Evolutionary conservation across 257 asterid genomes (phyloP), one percentile per base, ranked within the genome.

Genomic region (Ehretia macrophylla): DNA sequence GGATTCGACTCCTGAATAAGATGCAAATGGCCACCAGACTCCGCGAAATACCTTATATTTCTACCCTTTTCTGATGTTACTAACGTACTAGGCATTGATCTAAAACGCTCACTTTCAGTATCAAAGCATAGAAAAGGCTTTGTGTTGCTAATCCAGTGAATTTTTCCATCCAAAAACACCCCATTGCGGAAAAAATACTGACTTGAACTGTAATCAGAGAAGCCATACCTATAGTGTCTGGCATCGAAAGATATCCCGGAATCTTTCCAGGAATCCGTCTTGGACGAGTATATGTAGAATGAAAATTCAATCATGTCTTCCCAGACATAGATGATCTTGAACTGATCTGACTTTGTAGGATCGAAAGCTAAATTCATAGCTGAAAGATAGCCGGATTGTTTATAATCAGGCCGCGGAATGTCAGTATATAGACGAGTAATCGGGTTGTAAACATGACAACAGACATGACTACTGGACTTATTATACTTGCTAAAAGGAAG

Each of bases 401-500:
- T 38, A 47, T 8, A 3, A n/a, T 48, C 10, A 45, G 42, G n/a
- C 20, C 4, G 8, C 5, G 72, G 69, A 56, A 56, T 50, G 11
- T 48, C 21, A 57, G 59, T 56, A 32, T 32, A 44, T 17, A 49
- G 47, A 51, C 54, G 17, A 22, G 69, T 72, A 13, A 45, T 27
- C 5, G 77, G 77, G 19, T 72, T 72, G 62, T 50, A 66, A n/a
- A 71, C 68, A 55, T 60, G 21, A 4, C 32, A 55, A 2, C 14
- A 22, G 16, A 32, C n/a, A 46, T n/a, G 32, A 35, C 3, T 14
- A 14, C 32, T 8, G 10, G 8, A 22, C 10, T n/a, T n/a, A n/a
- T n/a, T n/a, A n/a, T n/a, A n/a, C n/a, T 21, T 48, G n/a, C 32
- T 18, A 27, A 51, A 14, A 51, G 56, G 56, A 21, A 13, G 14